phyloP scores from a whole-genome alignment of 768 basidiomycete genomes.

The Agrocybe pediades region DNA sequence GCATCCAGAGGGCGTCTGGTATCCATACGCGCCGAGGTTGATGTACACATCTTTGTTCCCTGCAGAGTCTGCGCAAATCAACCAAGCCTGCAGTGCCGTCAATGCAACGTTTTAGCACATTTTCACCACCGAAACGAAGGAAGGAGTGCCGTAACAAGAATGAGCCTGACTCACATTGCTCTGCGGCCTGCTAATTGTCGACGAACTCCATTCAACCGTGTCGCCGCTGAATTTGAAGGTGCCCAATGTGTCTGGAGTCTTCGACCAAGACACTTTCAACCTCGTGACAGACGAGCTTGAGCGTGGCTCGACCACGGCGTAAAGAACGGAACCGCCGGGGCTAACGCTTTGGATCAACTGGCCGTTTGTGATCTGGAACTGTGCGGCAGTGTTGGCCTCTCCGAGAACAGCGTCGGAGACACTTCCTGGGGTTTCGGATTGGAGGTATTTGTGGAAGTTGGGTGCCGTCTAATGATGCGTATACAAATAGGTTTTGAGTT shows the following conservation, averaged over 20 bases:
- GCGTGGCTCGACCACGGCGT: slow-evolving; percentile 48
- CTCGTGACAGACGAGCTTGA: slow-evolving; percentile 47
- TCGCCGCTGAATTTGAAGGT: slow-evolving; percentile 58
- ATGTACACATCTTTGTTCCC: slow-evolving; percentile 48
- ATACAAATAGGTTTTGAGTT: background rate
- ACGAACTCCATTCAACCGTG: slow-evolving; percentile 56
- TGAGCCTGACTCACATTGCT: slow-evolving; percentile 38
- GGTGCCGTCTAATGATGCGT: slow-evolving; percentile 10
- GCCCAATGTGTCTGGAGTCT: slow-evolving; percentile 44
- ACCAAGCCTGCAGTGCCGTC: slow-evolving; percentile 43
- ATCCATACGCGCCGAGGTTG: slow-evolving; percentile 56
- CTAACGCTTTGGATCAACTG: slow-evolving; percentile 54
- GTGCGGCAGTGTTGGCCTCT: slow-evolving; percentile 47
- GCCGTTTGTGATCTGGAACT: slow-evolving; percentile 55
- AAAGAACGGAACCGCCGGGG: slow-evolving; percentile 38
- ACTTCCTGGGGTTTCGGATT: slow-evolving; percentile 45
- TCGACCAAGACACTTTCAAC: slow-evolving; percentile 49
- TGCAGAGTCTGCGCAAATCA: slow-evolving; percentile 51
- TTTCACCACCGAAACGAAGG: background rate
- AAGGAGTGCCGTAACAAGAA: background rate
- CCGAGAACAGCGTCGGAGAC: slow-evolving; percentile 53
- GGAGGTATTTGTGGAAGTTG: slow-evolving; percentile 41
- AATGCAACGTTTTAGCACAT: background rate
- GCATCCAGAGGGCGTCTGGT: slow-evolving; percentile 59
- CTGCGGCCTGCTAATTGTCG: slow-evolving; percentile 50